Evolutionary conservation across 371 early-diverging fungal genomes (phyloP).

Genomic region (Syncephalastrum racemosum): DNA sequence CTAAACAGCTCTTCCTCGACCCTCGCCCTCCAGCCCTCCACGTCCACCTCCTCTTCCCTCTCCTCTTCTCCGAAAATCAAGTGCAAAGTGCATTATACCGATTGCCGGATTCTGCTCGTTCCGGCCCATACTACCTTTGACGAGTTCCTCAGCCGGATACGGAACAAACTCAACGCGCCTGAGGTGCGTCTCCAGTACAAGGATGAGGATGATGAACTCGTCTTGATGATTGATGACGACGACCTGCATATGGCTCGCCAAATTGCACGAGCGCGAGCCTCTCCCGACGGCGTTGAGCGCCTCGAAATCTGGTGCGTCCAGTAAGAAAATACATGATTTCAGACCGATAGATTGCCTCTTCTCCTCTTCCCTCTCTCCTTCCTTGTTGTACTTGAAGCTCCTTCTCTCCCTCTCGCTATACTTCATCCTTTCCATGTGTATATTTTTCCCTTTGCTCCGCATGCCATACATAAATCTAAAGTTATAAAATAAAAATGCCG

Average conservation of each 20-base stretch:
- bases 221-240: conserved; percentile 89
- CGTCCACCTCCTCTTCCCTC: conserved; percentile 22
- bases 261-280: conserved; percentile 39
- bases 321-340: not conserved
- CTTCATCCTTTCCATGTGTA: too few species aligned
- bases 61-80: conserved; percentile 20
- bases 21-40: not conserved
- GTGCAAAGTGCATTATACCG: conserved; percentile 22
- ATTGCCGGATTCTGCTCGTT: conserved; percentile 22
- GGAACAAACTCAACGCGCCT: conserved; percentile 23
- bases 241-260: conserved; percentile 84
- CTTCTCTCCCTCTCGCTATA: not conserved
- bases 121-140: conserved; percentile 20
- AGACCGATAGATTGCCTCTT: conserved; percentile 4
- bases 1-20: conserved; percentile 7
- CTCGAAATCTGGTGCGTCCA: conserved; percentile 68
- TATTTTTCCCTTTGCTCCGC: conserved; percentile 2
- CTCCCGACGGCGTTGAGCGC: conserved; percentile 40
- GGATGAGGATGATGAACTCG: conserved; percentile 86
- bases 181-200: conserved; percentile 73
- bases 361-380: not conserved
- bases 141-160: conserved; percentile 18
- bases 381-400: not conserved
- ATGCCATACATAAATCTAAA: conserved; percentile 1
- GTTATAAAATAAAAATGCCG: conserved; percentile 10